phyloP scores from a whole-genome alignment of 257 asterid species.

The Fraxinus americana region DNA sequence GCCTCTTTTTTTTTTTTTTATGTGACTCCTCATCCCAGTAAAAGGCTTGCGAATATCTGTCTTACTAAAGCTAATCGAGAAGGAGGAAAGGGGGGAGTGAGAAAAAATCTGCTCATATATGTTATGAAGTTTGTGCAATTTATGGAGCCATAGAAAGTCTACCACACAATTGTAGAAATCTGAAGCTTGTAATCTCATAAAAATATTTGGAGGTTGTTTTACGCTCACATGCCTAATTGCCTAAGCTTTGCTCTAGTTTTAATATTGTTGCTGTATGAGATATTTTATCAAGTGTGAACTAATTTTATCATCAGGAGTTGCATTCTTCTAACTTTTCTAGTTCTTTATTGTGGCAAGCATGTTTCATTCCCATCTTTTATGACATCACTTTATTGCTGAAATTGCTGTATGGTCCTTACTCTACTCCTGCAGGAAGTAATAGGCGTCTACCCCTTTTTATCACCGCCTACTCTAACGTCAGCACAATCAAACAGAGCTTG shows the following conservation, averaged over 20 bases:
- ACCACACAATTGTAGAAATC: neutral
- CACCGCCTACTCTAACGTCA: conserved; percentile 34
- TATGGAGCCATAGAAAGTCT: neutral
- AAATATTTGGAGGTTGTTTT: neutral
- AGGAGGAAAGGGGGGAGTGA: too few species aligned
- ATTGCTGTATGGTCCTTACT: conserved; percentile 19
- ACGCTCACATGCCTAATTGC: neutral
- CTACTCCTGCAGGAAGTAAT: conserved; percentile 38
- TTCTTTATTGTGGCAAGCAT: neutral
- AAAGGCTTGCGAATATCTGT: neutral
- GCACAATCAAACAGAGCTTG: conserved; percentile 41
- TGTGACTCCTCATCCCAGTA: neutral
- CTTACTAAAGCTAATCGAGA: neutral
- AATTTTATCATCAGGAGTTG: neutral
- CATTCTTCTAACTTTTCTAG: neutral
- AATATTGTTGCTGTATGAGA: neutral
- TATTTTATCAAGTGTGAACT: neutral
- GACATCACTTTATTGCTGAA: neutral
- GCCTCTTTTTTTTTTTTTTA: too few species aligned
- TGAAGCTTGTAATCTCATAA: too few species aligned
- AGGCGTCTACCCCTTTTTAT: conserved; percentile 34
- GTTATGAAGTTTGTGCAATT: neutral
- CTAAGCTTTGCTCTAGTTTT: neutral
- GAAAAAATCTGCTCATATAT: neutral
- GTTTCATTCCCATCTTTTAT: neutral